phyloP scores from a whole-genome alignment of 768 basidiomycete genomes.

The Boletus patriciae region DNA sequence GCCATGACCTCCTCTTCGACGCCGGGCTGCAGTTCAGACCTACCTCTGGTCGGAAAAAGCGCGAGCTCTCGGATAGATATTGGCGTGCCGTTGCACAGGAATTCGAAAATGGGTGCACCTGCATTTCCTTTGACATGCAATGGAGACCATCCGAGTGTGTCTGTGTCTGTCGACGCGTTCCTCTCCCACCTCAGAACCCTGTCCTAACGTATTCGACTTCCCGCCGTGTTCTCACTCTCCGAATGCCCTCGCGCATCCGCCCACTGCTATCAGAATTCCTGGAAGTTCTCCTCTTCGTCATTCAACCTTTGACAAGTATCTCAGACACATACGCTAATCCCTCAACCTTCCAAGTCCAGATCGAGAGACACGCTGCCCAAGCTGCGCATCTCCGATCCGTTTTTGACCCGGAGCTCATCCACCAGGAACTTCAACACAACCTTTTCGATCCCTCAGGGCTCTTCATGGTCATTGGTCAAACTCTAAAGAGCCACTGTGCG shows the following conservation, averaged over 20 bases:
- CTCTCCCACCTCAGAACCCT: slow-evolving; percentile 41
- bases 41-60: slow-evolving; percentile 69
- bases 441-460: slow-evolving; percentile 79
- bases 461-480: slow-evolving; percentile 75
- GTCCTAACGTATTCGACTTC: slow-evolving; percentile 47
- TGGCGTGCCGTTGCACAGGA: slow-evolving; percentile 83
- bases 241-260: slow-evolving; percentile 71
- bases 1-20: slow-evolving; percentile 90
- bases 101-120: slow-evolving; percentile 79
- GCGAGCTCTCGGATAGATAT: slow-evolving; percentile 73
- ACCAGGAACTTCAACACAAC: slow-evolving; percentile 74
- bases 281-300: slow-evolving; percentile 79
- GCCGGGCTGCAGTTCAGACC: slow-evolving; percentile 81
- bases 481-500: slow-evolving; percentile 88
- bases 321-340: slow-evolving; percentile 62
- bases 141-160: slow-evolving; percentile 54
- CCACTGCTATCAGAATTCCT: slow-evolving; percentile 73
- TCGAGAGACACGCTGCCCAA: slow-evolving; percentile 62
- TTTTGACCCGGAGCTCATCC: slow-evolving; percentile 80
- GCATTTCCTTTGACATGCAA: slow-evolving; percentile 67
- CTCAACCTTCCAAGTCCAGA: slow-evolving; percentile 56
- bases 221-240: slow-evolving; percentile 52
- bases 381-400: slow-evolving; percentile 67
- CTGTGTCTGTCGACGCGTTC: slow-evolving; percentile 53
- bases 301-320: slow-evolving; percentile 70